Conservation (phyloP, 139 green algal species). For the Chlorella ohadii region DNA sequence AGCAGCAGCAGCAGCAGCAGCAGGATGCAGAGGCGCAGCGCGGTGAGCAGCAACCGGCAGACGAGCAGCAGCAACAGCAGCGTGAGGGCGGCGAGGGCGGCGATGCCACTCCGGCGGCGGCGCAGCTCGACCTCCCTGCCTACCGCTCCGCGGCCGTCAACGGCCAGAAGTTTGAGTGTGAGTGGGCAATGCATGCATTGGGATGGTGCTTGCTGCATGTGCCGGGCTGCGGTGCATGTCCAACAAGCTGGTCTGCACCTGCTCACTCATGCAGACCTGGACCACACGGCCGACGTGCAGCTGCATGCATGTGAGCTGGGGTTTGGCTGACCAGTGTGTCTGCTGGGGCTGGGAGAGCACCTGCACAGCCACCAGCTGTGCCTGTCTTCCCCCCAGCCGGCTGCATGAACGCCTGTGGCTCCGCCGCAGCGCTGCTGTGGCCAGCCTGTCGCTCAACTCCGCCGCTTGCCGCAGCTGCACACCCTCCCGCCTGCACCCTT, state of each 20-base stretch:
- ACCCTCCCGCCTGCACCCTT: background rate
- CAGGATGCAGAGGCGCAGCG: background rate
- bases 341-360: too few species aligned
- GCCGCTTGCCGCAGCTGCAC: background rate
- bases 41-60: background rate
- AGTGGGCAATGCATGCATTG: background rate
- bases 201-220: background rate
- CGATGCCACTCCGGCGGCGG: constrained; percentile 16
- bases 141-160: constrained; percentile 55
- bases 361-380: too few species aligned
- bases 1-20: background rate
- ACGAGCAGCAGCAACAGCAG: background rate
- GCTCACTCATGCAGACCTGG: constrained; percentile 61
- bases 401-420: too few species aligned
- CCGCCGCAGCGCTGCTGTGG: too few species aligned
- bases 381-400: too few species aligned
- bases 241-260: background rate
- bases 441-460: too few species aligned
- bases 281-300: constrained; percentile 92
- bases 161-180: constrained; percentile 64
- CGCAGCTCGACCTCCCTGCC: constrained; percentile 22
- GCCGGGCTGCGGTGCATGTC: too few species aligned
- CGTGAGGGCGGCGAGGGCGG: background rate
- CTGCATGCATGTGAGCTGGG: constrained; percentile 77
- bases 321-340: too few species aligned